Percentiles rank a stretch among this genome's conserved stretches.
These are phyloP conservation scores for Fraxinus quadrangulata DNA, from an alignment of 257 asterid genomes.

Conservation along the genomic window DNA sequence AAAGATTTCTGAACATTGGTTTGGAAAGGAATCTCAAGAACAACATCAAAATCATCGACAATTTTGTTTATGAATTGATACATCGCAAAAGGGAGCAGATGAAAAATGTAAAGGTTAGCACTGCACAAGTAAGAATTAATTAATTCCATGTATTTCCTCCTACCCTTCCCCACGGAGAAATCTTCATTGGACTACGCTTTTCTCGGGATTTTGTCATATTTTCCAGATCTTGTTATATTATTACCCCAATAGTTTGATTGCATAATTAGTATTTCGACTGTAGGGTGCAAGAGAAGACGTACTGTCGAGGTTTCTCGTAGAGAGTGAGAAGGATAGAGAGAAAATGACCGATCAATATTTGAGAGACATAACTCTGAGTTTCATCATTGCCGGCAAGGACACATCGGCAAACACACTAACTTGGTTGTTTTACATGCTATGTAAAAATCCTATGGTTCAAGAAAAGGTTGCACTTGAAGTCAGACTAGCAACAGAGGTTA, in stretches of 20 bases:
- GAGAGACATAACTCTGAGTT: slow-evolving; percentile 66
- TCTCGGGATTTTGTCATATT: background rate
- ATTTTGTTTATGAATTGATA: slow-evolving; percentile 54
- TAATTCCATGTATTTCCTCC: background rate
- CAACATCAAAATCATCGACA: slow-evolving; percentile 48
- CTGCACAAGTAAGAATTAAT: slow-evolving; percentile 27
- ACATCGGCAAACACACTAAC: slow-evolving; percentile 69
- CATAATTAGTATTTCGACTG: background rate
- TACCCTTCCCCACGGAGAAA: background rate
- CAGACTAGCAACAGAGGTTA: slow-evolving; percentile 32
- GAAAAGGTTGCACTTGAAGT: slow-evolving; percentile 51
- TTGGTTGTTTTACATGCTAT: slow-evolving; percentile 73
- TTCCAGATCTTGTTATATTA: background rate
- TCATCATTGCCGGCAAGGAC: slow-evolving; percentile 78
- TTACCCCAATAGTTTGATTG: background rate
- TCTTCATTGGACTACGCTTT: too few species aligned
- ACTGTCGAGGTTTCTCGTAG: slow-evolving; percentile 55
- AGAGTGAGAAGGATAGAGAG: slow-evolving; percentile 39
- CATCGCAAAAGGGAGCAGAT: slow-evolving; percentile 49
- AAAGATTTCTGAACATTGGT: slow-evolving; percentile 57
- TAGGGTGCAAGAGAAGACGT: slow-evolving; percentile 58
- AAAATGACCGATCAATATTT: slow-evolving; percentile 50
- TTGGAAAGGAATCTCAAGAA: slow-evolving; percentile 58
- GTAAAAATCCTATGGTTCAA: slow-evolving; percentile 61
- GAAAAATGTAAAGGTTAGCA: slow-evolving; percentile 26